Percentiles rank a stretch among this genome's conserved stretches.
Conservation (phyloP, 495 filamentous ascomycete genomes). For the Xylaria telfairii region DNA sequence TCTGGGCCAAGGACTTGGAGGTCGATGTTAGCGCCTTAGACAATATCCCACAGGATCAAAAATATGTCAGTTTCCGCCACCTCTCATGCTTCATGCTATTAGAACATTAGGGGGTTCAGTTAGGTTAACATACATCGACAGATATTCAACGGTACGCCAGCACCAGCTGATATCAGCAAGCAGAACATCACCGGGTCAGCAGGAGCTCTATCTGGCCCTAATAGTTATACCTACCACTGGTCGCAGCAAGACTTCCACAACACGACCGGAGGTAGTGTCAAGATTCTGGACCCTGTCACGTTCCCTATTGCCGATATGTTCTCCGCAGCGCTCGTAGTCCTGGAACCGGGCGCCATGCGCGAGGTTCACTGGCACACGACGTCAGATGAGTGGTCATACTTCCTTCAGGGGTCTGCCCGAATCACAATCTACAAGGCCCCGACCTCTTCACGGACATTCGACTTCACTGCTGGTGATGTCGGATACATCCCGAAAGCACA, state of each 20-base stretch:
- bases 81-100: too few relatives aligned
- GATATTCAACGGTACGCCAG: slow-evolving; percentile 71
- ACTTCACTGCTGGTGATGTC: slow-evolving; percentile 76
- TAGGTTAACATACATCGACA: slow-evolving; percentile 18
- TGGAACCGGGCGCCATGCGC: slow-evolving; percentile 74
- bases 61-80: slow-evolving; percentile 50
- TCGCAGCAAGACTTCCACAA: slow-evolving; percentile 64
- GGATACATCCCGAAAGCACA: slow-evolving; percentile 69
- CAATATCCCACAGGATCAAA: slow-evolving; percentile 62
- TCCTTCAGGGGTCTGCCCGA: slow-evolving; percentile 69
- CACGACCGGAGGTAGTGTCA: slow-evolving; percentile 68
- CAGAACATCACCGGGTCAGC: slow-evolving; percentile 67
- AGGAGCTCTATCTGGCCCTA: slow-evolving; percentile 57
- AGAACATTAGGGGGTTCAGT: too few relatives aligned
- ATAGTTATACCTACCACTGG: slow-evolving; percentile 71
- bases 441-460: slow-evolving; percentile 68
- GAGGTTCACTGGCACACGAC: slow-evolving; percentile 83
- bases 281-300: slow-evolving; percentile 67
- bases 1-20: slow-evolving; percentile 69
- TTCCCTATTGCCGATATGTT: slow-evolving; percentile 68
- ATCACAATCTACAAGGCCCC: slow-evolving; percentile 71
- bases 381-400: slow-evolving; percentile 80
- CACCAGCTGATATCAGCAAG: slow-evolving; percentile 63
- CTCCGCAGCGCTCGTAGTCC: slow-evolving; percentile 67
- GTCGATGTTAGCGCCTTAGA: slow-evolving; percentile 61